Evolutionary conservation across 257 asterid species (phyloP).

Genomic region (Coffea eugenioides): DNA sequence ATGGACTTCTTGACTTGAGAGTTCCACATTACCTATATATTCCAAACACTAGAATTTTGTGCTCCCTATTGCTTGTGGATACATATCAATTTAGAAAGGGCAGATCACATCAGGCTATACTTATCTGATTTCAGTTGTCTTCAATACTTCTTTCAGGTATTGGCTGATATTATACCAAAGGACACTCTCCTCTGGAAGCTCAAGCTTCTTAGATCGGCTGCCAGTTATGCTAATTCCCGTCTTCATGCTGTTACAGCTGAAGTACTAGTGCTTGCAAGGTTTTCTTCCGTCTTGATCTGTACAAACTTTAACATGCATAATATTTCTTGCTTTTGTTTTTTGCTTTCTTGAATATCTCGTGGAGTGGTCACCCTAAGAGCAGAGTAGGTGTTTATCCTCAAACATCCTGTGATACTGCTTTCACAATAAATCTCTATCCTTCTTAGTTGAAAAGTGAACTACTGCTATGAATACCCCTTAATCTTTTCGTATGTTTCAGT

Average conservation of each 20-base stretch:
- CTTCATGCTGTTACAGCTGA: conserved; percentile 93
- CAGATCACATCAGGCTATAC: not conserved
- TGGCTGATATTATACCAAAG: conserved; percentile 52
- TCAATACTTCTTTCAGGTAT: conserved; percentile 27
- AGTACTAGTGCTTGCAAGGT: conserved; percentile 94
- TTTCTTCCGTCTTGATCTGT: conserved; percentile 22
- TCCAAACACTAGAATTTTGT: not conserved
- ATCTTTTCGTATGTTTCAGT: not conserved
- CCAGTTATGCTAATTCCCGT: conserved; percentile 90
- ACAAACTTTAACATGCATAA: not conserved
- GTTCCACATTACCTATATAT: not conserved
- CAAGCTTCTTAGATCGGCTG: conserved; percentile 78
- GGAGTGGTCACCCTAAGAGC: not conserved
- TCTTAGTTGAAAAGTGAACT: no score
- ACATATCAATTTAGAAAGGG: not conserved
- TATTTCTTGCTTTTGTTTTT: not conserved
- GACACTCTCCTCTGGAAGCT: conserved; percentile 83
- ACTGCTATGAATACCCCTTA: no score
- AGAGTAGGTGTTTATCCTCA: no score
- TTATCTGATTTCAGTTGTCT: not conserved
- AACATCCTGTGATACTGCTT: no score
- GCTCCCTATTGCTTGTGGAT: not conserved
- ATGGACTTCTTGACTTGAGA: not conserved
- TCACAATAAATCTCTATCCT: no score
- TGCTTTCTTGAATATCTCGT: not conserved